phyloP scores from a whole-genome alignment of 2,329 filamentous ascomycete species.

The Xylaria sp. region DNA sequence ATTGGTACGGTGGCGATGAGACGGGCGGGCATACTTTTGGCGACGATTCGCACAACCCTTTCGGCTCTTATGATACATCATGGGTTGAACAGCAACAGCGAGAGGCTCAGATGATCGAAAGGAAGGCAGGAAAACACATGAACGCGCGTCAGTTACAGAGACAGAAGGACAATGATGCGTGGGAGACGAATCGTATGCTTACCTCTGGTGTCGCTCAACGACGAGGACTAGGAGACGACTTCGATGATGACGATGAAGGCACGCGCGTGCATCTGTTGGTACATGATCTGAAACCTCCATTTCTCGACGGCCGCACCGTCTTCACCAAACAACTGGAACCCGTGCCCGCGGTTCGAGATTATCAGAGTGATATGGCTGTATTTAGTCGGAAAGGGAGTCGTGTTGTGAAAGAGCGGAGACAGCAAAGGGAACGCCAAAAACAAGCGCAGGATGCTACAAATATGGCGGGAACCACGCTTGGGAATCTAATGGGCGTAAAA shows the following conservation, averaged over 20 bases:
- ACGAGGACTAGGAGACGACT: constrained; percentile 82
- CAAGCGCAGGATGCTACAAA: constrained; percentile 96
- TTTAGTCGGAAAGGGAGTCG: constrained; percentile 95
- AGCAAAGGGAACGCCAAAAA: constrained; percentile 91
- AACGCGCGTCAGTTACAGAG: constrained; percentile 83
- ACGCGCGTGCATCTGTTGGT: constrained; percentile 91
- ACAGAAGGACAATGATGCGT: constrained; percentile 94
- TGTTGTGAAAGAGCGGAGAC: constrained; percentile 89
- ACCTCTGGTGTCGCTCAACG: constrained; percentile 95
- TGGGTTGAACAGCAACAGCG: constrained; percentile 76
- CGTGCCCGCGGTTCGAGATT: constrained; percentile 89
- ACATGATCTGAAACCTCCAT: constrained; percentile 93
- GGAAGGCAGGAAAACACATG: constrained; percentile 77
- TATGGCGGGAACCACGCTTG: constrained; percentile 88
- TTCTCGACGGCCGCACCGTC: constrained; percentile 91
- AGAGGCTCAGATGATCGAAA: constrained; percentile 80
- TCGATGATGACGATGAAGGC: constrained; percentile 89
- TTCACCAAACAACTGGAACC: constrained; percentile 98
- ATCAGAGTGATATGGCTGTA: constrained; percentile 98
- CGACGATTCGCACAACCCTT: constrained; percentile 93
- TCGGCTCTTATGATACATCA: constrained; percentile 79
- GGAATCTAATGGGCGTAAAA: constrained; percentile 95
- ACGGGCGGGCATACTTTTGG: constrained; percentile 84
- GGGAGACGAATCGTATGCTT: constrained; percentile 99
- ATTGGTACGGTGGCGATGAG: constrained; percentile 93